A percentile compares a stretch with the other conserved stretches of the same genome.
phyloP scores from a whole-genome alignment of 768 basidiomycete species.

The Leucocoprinus sp. region DNA sequence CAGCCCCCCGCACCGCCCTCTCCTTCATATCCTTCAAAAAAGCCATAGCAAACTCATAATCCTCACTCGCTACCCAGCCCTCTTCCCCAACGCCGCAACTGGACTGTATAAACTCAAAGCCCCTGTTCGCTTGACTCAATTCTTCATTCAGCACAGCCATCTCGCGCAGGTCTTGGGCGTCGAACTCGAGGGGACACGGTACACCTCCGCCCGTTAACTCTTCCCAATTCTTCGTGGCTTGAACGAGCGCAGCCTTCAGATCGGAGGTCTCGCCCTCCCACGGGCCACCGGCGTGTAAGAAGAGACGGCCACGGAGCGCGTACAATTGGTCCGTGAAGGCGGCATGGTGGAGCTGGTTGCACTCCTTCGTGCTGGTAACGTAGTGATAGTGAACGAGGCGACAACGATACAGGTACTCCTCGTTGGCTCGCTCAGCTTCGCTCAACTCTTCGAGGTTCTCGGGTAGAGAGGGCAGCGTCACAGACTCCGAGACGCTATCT shows the following conservation, averaged over 20 bases:
- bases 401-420: slow-evolving; percentile 30
- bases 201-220: slow-evolving; percentile 26
- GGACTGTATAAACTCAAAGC: slow-evolving; percentile 19
- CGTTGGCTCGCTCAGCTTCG: slow-evolving; percentile 25
- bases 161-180: slow-evolving; percentile 33
- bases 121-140: slow-evolving; percentile 23
- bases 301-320: slow-evolving; percentile 33
- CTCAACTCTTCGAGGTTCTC: slow-evolving; percentile 33
- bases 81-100: slow-evolving; percentile 29
- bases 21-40: slow-evolving; percentile 26
- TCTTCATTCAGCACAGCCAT: slow-evolving; percentile 28
- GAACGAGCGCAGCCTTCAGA: slow-evolving; percentile 38
- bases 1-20: slow-evolving; percentile 21
- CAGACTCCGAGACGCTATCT: slow-evolving; percentile 29
- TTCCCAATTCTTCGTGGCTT: slow-evolving; percentile 35
- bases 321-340: slow-evolving; percentile 29
- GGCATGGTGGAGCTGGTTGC: slow-evolving; percentile 35
- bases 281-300: slow-evolving; percentile 31
- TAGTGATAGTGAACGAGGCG: slow-evolving; percentile 47
- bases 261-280: slow-evolving; percentile 45
- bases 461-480: slow-evolving; percentile 35
- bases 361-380: slow-evolving; percentile 32
- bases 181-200: slow-evolving; percentile 41
- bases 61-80: slow-evolving; percentile 34
- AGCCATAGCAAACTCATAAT: slow-evolving; percentile 32